phyloP scores from a whole-genome alignment of 2,329 filamentous ascomycete species.

The Cytospora piceicola region DNA sequence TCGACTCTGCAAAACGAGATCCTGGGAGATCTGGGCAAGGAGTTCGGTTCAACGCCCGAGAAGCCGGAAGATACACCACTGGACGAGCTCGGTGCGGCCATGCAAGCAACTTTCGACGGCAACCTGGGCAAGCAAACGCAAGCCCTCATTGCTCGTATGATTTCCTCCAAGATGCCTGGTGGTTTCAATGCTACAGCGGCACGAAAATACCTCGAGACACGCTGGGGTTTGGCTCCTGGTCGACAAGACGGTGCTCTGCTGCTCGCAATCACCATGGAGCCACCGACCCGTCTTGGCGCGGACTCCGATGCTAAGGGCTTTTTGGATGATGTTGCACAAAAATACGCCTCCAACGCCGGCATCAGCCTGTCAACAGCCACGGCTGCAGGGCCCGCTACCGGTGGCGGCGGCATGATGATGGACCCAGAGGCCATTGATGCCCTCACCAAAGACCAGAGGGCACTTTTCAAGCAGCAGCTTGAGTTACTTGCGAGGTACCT shows the following conservation, averaged over 20 bases:
- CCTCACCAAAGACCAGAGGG: conserved; percentile 93
- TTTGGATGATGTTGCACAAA: conserved; percentile 84
- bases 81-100: conserved; percentile 90
- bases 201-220: conserved; percentile 90
- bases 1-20: conserved; percentile 99
- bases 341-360: conserved; percentile 83
- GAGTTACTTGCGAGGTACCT: conserved; percentile 94
- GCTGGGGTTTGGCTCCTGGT: conserved; percentile 86
- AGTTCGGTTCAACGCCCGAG: conserved; percentile 96
- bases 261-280: conserved; percentile 91
- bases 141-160: conserved; percentile 88
- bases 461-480: conserved; percentile 97
- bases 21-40: conserved; percentile 94
- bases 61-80: conserved; percentile 97
- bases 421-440: conserved; percentile 96
- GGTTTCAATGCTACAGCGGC: conserved; percentile 98
- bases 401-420: conserved; percentile 96
- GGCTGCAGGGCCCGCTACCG: conserved; percentile 72
- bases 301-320: conserved; percentile 92
- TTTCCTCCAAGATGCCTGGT: conserved; percentile 99
- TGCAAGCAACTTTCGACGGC: conserved; percentile 99
- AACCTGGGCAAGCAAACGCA: conserved; percentile 96
- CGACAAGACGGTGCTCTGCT: conserved; percentile 90
- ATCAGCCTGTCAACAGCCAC: conserved; percentile 80
- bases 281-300: conserved; percentile 81